These are phyloP conservation scores for Hyaloscypha variabilis DNA, from an alignment of 495 filamentous ascomycete genomes.

Conservation along the genomic window DNA sequence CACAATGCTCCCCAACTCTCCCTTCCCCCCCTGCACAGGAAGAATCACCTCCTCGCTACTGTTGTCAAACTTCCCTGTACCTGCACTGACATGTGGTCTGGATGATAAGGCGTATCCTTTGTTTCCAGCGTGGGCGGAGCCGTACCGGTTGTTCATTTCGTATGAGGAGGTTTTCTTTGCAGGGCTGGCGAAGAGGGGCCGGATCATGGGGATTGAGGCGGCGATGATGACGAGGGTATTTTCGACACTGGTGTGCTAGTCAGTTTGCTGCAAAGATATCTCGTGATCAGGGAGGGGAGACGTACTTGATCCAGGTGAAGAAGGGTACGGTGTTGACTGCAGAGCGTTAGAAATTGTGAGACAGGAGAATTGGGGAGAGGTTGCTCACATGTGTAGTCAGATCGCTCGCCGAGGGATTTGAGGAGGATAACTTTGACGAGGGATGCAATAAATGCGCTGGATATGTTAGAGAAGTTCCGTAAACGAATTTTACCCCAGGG, in stretches of 20 bases:
- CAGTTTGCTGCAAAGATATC: not conserved
- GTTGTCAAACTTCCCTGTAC: not conserved
- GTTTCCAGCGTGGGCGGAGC: not conserved
- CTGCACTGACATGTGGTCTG: not conserved
- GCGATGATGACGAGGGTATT: no score
- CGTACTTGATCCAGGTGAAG: conserved; percentile 5
- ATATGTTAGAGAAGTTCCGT: no score
- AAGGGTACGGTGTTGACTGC: conserved; percentile 1
- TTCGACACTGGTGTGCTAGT: no score
- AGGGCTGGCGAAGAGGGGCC: not conserved
- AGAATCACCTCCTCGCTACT: conserved; percentile 6
- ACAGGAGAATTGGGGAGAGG: no score
- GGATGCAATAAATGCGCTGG: no score
- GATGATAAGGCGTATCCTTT: not conserved
- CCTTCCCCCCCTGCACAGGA: not conserved
- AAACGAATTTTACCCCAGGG: not conserved
- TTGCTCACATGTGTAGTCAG: no score
- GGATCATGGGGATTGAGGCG: no score
- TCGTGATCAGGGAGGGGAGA: not conserved
- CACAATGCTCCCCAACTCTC: not conserved
- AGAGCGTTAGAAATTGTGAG: not conserved
- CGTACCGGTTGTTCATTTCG: not conserved
- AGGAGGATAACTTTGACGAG: no score
- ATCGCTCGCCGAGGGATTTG: no score
- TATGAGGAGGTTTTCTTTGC: not conserved